phyloP scores from a whole-genome alignment of 2,329 filamentous ascomycete species.

The Stagonosporopsis chrysanthemi region DNA sequence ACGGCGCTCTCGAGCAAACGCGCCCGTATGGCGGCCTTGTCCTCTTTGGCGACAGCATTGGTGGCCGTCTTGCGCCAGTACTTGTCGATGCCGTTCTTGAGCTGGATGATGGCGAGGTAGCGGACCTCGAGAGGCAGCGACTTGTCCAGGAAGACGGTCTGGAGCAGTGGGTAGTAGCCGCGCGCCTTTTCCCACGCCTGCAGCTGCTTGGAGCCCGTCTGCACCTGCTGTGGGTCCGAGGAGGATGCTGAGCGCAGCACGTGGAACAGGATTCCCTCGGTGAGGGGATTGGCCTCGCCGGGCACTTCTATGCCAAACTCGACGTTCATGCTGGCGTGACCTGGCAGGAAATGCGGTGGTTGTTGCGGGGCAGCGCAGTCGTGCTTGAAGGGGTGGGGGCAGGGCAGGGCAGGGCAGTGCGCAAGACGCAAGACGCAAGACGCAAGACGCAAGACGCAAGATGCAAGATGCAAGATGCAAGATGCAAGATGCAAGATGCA shows the following conservation, averaged over 20 bases:
- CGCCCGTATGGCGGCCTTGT: constrained; percentile 79
- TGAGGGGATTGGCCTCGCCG: constrained; percentile 74
- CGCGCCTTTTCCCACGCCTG: constrained; percentile 58
- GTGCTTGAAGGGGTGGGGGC: too few relatives aligned
- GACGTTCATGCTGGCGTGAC: constrained; percentile 35
- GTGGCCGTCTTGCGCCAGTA: constrained; percentile 87
- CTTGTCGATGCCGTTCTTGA: constrained; percentile 96
- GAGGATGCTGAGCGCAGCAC: constrained; percentile 59
- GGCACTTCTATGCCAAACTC: constrained; percentile 71
- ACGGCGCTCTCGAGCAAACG: constrained; percentile 79
- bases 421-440: too few relatives aligned
- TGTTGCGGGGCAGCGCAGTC: constrained; percentile 1
- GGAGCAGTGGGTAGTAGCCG: constrained; percentile 59
- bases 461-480: too few relatives aligned
- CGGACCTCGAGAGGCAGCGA: constrained; percentile 78
- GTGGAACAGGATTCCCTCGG: constrained; percentile 56
- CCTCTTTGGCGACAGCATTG: constrained; percentile 69
- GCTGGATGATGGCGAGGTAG: constrained; percentile 88
- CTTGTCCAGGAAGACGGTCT: constrained; percentile 81
- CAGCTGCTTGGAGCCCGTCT: constrained; percentile 61
- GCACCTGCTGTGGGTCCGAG: constrained; percentile 57
- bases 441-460: too few relatives aligned
- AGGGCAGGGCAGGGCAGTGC: too few relatives aligned
- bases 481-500: too few relatives aligned
- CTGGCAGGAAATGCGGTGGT: neutral